Evolutionary conservation across 768 basidiomycete genomes (phyloP).

Genomic region (Boletus rubropictus): DNA sequence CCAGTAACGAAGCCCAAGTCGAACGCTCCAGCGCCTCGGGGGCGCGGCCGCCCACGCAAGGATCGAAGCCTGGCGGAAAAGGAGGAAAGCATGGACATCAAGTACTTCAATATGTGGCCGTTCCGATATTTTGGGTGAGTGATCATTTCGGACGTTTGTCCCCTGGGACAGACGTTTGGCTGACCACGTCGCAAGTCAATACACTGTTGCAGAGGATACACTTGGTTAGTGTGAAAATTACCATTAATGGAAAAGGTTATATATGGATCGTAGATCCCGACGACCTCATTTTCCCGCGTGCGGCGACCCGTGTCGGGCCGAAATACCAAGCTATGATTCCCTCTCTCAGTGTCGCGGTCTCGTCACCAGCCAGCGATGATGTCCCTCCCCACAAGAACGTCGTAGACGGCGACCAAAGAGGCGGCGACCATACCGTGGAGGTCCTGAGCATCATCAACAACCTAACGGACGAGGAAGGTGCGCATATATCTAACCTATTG

Average conservation of each 20-base stretch:
- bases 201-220: slow-evolving; percentile 89
- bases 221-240: slow-evolving; percentile 49
- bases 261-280: slow-evolving; percentile 68
- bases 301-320: slow-evolving; percentile 83
- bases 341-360: slow-evolving; percentile 28
- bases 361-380: slow-evolving; percentile 30
- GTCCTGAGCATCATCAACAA: slow-evolving; percentile 59
- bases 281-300: slow-evolving; percentile 93
- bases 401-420: slow-evolving; percentile 46
- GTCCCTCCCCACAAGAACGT: background rate
- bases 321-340: slow-evolving; percentile 75
- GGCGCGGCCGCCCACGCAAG: slow-evolving; percentile 73
- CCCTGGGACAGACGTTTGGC: slow-evolving; percentile 1
- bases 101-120: slow-evolving; percentile 87
- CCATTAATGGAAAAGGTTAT: slow-evolving; percentile 18
- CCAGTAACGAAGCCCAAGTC: slow-evolving; percentile 55
- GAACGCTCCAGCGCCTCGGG: slow-evolving; percentile 66
- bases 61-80: slow-evolving; percentile 67
- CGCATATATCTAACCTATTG: slow-evolving; percentile 24
- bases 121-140: slow-evolving; percentile 96
- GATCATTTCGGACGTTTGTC: background rate
- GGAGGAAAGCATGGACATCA: slow-evolving; percentile 72
- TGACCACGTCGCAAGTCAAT: slow-evolving; percentile 48
- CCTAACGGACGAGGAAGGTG: slow-evolving; percentile 65
- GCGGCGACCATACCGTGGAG: slow-evolving; percentile 70